These are phyloP conservation scores for Rutstroemia sp. DNA, from an alignment of 2,329 filamentous ascomycete genomes.

Conservation along the genomic window DNA sequence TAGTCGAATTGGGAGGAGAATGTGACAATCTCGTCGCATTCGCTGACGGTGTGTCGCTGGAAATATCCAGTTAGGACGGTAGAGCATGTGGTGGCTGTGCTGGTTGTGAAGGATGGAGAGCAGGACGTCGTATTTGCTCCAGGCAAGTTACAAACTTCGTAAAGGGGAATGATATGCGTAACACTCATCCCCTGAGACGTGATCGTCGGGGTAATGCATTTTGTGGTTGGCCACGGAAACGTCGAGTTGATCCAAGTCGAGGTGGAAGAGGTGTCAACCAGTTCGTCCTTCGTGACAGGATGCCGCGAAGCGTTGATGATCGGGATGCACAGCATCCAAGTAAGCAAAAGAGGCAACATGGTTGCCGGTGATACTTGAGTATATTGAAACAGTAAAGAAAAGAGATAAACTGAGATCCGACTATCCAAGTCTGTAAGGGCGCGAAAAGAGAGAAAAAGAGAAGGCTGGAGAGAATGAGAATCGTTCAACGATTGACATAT, in stretches of 20 bases:
- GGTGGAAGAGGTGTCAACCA: neutral
- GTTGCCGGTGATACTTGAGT: neutral
- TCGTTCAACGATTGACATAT: neutral
- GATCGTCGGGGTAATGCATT: constrained; percentile 5
- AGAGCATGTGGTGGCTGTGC: constrained; percentile 18
- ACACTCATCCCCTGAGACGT: constrained; percentile 16
- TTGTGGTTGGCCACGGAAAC: constrained; percentile 11
- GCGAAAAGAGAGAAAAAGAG: neutral
- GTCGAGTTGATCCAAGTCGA: constrained; percentile 7
- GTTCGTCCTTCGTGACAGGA: neutral
- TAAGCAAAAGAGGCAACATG: neutral
- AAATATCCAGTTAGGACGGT: constrained; percentile 21
- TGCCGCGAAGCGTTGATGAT: neutral
- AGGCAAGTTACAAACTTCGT: constrained; percentile 18
- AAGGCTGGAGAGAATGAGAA: neutral
- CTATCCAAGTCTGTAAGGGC: neutral
- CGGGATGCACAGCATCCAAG: neutral
- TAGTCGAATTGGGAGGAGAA: constrained; percentile 23
- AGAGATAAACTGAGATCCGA: neutral
- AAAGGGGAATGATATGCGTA: constrained; percentile 17
- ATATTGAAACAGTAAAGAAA: neutral
- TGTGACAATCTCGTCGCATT: constrained; percentile 22
- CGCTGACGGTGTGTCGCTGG: constrained; percentile 15
- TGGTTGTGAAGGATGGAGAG: constrained; percentile 14
- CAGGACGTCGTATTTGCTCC: constrained; percentile 14